Base-by-base conservation (phyloP, 2,329 filamentous ascomycete genomes). In the Aspergillus niger region DNA sequence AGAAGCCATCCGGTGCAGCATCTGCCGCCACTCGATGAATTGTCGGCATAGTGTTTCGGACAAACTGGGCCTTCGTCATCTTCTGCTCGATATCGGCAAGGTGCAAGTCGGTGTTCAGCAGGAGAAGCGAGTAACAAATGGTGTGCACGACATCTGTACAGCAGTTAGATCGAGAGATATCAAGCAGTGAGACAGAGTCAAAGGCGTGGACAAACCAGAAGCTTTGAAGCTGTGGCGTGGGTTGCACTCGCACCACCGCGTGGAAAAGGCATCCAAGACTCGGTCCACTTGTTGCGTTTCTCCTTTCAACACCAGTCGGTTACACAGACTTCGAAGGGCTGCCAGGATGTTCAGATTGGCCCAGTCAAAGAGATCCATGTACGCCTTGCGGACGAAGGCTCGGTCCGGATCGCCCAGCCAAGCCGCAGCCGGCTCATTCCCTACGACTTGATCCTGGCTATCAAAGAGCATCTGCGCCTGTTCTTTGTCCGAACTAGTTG, bases 281-380 rank as follows among this genome's bases (percentile, higher is more conserved):
- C 95, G 90, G 74, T 99, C 95, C 20, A 99, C 91, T 76, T 99
- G 94, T 77, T 99, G 95, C 2, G 93, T 96, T 78, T 99, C 95
- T 43, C 91, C 95, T 67, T 91, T 91, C 59, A 99, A 82, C 4
- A 95, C 83, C 24, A 98, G 82, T 32, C 91, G 89, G 56, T 86
- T 86, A 74, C 95, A 99, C 26, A 99, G 83, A 61, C 89, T 86
- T 26, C 95, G 88, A 64, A 98, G 82, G 7, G 91, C 87, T 39
- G 84, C 82, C 15, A 98, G 83, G 51, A 98, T 89, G 74, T 91
- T 96, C 70, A 90, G 83, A 68, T 89, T 89, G 7, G 85, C 81
- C 80, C 95, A 98, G 72, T 97, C 89, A 73, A 94, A 97, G 10
- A 97, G 81, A 62, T 92, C 88, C 90, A 99, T 96, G 76, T 97